Conservation (phyloP, 441 rosid species). For the Erysimum cheiri region DNA sequence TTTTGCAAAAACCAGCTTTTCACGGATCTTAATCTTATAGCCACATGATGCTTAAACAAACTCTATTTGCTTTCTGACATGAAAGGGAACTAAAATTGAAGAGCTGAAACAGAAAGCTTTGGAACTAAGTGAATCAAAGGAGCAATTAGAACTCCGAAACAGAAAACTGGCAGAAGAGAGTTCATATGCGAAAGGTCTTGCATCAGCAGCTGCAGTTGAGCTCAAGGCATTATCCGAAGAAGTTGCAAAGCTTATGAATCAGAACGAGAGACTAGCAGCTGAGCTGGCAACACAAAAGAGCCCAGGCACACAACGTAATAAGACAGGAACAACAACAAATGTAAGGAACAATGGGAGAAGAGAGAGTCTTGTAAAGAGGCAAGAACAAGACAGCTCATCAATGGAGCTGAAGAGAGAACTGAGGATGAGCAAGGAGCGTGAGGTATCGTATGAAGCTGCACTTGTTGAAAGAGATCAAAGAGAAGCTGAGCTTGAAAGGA, state of each 20-base stretch:
- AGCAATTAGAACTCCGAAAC: slow-evolving; percentile 68
- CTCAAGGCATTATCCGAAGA: slow-evolving; percentile 98
- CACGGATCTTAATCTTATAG: slow-evolving; percentile 2
- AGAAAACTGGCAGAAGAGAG: slow-evolving; percentile 90
- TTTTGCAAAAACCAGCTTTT: slow-evolving; percentile 24
- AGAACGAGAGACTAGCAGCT: slow-evolving; percentile 72
- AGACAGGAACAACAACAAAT: slow-evolving; percentile 49
- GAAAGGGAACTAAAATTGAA: slow-evolving; percentile 69
- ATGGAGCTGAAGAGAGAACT: slow-evolving; percentile 82
- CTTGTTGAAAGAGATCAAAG: slow-evolving; percentile 72
- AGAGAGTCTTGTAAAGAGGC: slow-evolving; percentile 55
- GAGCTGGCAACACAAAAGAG: slow-evolving; percentile 71
- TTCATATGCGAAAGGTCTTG: slow-evolving; percentile 96
- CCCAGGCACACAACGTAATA: slow-evolving; percentile 62
- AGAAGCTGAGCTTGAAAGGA: slow-evolving; percentile 79
- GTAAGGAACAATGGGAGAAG: slow-evolving; percentile 60
- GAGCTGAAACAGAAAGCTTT: slow-evolving; percentile 70
- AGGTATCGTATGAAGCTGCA: slow-evolving; percentile 72
- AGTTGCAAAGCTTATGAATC: slow-evolving; percentile 92
- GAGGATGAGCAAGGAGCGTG: slow-evolving; percentile 76
- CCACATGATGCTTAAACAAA: slow-evolving; percentile 34
- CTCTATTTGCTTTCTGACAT: slow-evolving; percentile 24
- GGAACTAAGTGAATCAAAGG: slow-evolving; percentile 63
- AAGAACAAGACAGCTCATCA: slow-evolving; percentile 61
- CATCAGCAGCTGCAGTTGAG: slow-evolving; percentile 98